These are phyloP conservation scores for Elymus sibiricus DNA, from an alignment of 176 grass and related monocot genomes.

Conservation along the genomic window DNA sequence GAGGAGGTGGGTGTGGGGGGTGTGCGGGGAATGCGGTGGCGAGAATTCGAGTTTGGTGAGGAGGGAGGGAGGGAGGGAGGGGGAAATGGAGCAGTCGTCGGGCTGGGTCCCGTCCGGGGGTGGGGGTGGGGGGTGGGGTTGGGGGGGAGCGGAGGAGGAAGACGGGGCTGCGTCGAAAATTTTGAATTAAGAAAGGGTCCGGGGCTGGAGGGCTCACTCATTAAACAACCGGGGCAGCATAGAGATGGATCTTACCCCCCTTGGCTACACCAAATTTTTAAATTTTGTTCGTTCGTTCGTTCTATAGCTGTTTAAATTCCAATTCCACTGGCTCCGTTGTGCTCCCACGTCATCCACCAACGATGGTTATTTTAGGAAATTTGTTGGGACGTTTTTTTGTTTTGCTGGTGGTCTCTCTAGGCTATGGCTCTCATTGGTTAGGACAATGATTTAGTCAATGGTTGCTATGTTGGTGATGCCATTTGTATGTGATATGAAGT, in stretches of 20 bases:
- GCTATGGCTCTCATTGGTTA: too few species aligned
- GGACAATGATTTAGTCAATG: too few species aligned
- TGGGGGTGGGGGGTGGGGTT: not conserved
- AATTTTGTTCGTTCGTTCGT: not conserved
- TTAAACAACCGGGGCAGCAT: not conserved
- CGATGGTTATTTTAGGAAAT: too few species aligned
- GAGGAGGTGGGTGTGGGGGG: not conserved
- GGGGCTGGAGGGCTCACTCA: constrained; percentile 13
- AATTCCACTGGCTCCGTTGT: not conserved
- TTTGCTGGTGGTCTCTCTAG: too few species aligned
- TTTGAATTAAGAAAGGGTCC: constrained; percentile 40
- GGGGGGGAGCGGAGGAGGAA: constrained; percentile 12
- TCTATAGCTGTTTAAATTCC: not conserved
- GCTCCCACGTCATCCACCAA: not conserved
- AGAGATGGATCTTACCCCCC: not conserved
- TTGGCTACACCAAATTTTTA: not conserved
- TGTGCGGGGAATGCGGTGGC: constrained; percentile 36
- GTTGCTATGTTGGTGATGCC: too few species aligned
- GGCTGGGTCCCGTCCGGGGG: constrained; percentile 10
- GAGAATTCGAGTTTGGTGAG: constrained; percentile 44
- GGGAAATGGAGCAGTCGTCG: constrained; percentile 72
- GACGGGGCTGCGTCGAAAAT: constrained; percentile 54
- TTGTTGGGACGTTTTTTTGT: too few species aligned
- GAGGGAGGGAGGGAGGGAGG: constrained; percentile 15
- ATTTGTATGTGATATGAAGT: too few species aligned